A percentile compares a stretch with the other conserved stretches of the same genome.
Conservation (phyloP, 2,329 filamentous ascomycete species). For the Xylaria digitata region DNA sequence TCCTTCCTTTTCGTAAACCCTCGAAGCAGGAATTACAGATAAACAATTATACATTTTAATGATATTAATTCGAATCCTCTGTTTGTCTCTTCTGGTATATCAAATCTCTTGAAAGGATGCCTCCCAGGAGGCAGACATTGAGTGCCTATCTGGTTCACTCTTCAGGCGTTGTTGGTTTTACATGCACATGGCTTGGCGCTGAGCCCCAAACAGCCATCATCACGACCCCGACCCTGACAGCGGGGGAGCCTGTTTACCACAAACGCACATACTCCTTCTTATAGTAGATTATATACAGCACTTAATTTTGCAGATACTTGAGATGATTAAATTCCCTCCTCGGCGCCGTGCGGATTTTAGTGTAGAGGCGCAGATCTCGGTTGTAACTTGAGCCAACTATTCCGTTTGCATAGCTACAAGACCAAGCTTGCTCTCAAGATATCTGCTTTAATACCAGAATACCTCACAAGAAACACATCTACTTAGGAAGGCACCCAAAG, state of each 20-base stretch:
- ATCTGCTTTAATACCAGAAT: not conserved
- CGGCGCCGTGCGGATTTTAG: not conserved
- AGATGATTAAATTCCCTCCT: not conserved
- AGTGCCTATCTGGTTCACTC: not conserved
- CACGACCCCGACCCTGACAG: not conserved
- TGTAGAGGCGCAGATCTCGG: not conserved
- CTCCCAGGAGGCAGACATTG: slow-evolving; percentile 1
- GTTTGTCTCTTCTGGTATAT: not conserved
- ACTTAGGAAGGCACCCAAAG: not conserved
- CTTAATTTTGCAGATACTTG: not conserved
- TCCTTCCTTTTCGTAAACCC: no score
- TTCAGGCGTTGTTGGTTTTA: slow-evolving; percentile 1
- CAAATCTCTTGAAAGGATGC: not conserved
- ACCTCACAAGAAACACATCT: not conserved
- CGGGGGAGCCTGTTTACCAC: not conserved
- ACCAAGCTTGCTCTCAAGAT: not conserved
- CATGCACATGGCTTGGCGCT: slow-evolving; percentile 11
- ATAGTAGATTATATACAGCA: no score
- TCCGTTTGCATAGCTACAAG: slow-evolving; percentile 11
- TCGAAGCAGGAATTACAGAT: not conserved
- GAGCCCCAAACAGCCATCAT: slow-evolving; percentile 7
- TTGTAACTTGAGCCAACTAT: slow-evolving; percentile 1
- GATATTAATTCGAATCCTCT: not conserved
- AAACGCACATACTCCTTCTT: not conserved
- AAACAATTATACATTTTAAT: not conserved